A percentile compares a stretch with the other conserved stretches of the same genome.
phyloP scores from a whole-genome alignment of 2,329 filamentous ascomycete species.

The Fusarium citri region DNA sequence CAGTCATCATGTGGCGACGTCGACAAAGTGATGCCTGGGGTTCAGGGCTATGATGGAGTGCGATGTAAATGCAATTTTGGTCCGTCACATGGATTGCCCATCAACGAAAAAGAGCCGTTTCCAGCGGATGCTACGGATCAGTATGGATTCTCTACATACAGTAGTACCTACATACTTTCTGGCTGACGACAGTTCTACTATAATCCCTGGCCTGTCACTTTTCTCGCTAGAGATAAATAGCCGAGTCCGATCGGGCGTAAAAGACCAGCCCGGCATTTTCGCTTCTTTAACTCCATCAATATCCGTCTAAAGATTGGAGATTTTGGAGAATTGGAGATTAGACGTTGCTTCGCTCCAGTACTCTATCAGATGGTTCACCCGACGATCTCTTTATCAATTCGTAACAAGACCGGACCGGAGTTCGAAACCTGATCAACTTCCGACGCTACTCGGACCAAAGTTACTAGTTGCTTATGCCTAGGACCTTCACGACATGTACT shows the following conservation, averaged over 20 bases:
- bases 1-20: slow-evolving; percentile 31
- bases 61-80: slow-evolving; percentile 36
- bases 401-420: not conserved
- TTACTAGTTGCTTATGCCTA: slow-evolving; percentile 20
- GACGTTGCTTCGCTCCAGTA: not conserved
- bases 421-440: slow-evolving; percentile 15
- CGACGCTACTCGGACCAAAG: slow-evolving; percentile 19
- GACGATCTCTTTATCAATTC: slow-evolving; percentile 28
- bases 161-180: not conserved
- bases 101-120: slow-evolving; percentile 48
- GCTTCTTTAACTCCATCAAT: slow-evolving; percentile 31
- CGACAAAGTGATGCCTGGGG: slow-evolving; percentile 15
- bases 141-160: slow-evolving; percentile 16
- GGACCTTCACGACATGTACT: not conserved
- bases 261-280: slow-evolving; percentile 38
- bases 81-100: slow-evolving; percentile 43
- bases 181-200: slow-evolving; percentile 35
- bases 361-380: slow-evolving; percentile 8
- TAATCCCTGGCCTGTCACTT: slow-evolving; percentile 29
- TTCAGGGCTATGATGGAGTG: not conserved
- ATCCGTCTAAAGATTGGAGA: slow-evolving; percentile 12
- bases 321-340: slow-evolving; percentile 27
- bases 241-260: slow-evolving; percentile 44
- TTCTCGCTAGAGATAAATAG: slow-evolving; percentile 21
- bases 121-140: slow-evolving; percentile 45